Percentiles rank a stretch among this genome's conserved stretches.
These are phyloP conservation scores for Oryza meridionalis DNA, from an alignment of 176 grass and related monocot species.

Conservation along the genomic window DNA sequence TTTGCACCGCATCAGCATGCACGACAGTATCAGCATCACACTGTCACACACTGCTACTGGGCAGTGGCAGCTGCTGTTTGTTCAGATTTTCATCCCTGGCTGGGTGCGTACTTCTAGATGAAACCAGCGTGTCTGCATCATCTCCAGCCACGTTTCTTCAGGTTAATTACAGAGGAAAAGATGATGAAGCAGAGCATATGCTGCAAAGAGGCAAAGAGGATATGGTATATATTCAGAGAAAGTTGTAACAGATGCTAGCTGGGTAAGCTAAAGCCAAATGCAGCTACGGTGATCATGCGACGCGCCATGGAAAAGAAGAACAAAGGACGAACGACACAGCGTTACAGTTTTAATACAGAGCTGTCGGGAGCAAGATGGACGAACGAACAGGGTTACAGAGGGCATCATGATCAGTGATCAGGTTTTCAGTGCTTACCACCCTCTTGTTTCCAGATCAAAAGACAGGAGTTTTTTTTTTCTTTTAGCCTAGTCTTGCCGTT, in stretches of 20 bases:
- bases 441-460: neutral
- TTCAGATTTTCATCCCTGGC: neutral
- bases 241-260: neutral
- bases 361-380: no score
- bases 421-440: neutral
- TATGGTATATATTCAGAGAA: neutral
- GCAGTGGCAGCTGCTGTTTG: neutral
- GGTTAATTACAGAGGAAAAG: neutral
- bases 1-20: neutral
- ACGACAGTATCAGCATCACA: no score
- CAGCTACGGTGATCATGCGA: neutral
- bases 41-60: neutral
- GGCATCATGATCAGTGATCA: neutral
- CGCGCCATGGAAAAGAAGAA: neutral
- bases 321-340: neutral
- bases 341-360: no score
- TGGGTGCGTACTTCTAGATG: neutral
- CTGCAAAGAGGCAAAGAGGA: neutral
- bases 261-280: neutral
- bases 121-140: neutral
- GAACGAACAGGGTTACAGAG: neutral
- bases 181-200: neutral
- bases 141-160: neutral
- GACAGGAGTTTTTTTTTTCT: neutral
- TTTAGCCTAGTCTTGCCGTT: neutral